A percentile compares a stretch with the other conserved stretches of the same genome.
These are phyloP conservation scores for Carex arenaria DNA, from an alignment of 202 grass and related monocot genomes.

Conservation along the genomic window DNA sequence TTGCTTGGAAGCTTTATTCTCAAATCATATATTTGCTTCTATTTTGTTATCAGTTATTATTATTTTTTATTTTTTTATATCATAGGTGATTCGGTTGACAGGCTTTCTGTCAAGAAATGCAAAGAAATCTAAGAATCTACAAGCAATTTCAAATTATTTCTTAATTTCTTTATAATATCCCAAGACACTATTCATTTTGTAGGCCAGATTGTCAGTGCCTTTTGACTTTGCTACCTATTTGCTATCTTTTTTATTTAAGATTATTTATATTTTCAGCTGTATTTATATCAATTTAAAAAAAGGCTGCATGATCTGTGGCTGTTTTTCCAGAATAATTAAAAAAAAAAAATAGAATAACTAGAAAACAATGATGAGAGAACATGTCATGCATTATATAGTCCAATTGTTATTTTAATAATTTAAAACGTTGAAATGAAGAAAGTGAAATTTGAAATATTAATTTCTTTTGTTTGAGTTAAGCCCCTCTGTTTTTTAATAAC, in stretches of 20 bases:
- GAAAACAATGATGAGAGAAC: not conserved
- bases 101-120: not conserved
- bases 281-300: not conserved
- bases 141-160: not conserved
- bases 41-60: not conserved
- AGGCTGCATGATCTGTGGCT: not conserved
- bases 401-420: not conserved
- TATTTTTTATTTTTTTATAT: not conserved
- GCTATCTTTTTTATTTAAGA: not conserved
- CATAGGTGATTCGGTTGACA: not conserved
- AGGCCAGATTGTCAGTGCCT: not conserved
- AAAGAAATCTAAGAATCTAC: not conserved
- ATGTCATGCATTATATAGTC: conserved; percentile 4
- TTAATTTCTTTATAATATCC: not conserved
- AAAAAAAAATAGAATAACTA: not conserved
- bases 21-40: not conserved
- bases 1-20: not conserved
- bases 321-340: not conserved
- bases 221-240: conserved; percentile 6
- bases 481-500: not conserved
- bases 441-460: not conserved
- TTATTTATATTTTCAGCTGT: not conserved
- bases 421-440: not conserved
- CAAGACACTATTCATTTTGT: not conserved
- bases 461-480: not conserved